Base-by-base conservation (phyloP, 257 asterid species). In the Capsicum chinense region DNA sequence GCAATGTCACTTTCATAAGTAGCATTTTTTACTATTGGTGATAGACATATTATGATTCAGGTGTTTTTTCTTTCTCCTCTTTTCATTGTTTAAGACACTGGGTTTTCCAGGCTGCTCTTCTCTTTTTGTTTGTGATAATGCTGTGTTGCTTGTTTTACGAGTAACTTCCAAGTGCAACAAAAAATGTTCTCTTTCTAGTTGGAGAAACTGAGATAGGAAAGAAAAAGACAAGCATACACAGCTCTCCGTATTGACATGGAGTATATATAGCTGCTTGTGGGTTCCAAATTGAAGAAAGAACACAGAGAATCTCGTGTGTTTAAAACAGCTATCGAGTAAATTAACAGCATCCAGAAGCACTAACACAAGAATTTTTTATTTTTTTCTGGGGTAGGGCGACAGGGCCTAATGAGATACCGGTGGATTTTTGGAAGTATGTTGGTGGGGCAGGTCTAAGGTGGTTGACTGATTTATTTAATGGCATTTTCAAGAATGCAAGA, bases 241-340 rank as follows among this genome's bases (percentile, higher is more conserved):
- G n/a, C n/a, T 73, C 57, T 21, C 39, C 80, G n/a, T 73, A 73
- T 71, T 47, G 79, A 71, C 56, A 71, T 71, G 57, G 56, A 70
- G 35, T 44, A 44, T 11, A 73, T 73, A 73, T 73, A 73, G 80
- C 42, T 73, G 57, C 59, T 48, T 19, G 39, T 11, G 7, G 57
- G 10, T 19, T 47, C 80, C n/a, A 73, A 19, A 52, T 47, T 48
- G 39, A 73, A 73, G 80, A 73, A 47, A 12, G 39, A 73, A 19
- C 42, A 73, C 80, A 73, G 19, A 73, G 48, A 73, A 47, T 50
- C 37, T 21, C 12, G 62, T 74, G 60, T 14, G 7, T 13, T 74
- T 74, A 62, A 50, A 13, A 50, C 47, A 21, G 62, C 44, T 6
- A 26, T 52, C 21, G 4, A 26, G 42, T 21, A 33, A 50, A 21